Percentiles rank a stretch among this genome's conserved stretches.
Conservation (phyloP, 192 early-diverging fungal genomes). For the Umbelopsis sp. region DNA sequence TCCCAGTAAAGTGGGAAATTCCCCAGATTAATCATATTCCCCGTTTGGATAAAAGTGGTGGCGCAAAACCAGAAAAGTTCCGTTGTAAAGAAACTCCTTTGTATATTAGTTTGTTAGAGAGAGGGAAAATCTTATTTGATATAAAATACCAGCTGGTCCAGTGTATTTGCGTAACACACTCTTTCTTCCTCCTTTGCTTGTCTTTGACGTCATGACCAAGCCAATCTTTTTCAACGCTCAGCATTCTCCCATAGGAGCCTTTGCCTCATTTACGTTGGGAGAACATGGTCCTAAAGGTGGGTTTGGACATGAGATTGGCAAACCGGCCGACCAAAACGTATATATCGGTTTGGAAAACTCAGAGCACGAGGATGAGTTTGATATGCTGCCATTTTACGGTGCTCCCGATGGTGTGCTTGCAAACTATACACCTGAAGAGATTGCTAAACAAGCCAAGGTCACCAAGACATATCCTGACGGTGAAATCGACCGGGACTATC, state of each 20-base stretch:
- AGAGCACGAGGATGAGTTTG: not conserved
- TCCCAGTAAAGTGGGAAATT: no score
- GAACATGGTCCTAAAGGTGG: conserved; percentile 22
- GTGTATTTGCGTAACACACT: not conserved
- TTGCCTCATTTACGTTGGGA: conserved; percentile 29
- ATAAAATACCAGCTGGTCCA: not conserved
- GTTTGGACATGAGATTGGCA: conserved; percentile 23
- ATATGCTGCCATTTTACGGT: conserved; percentile 27
- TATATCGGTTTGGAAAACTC: conserved; percentile 25
- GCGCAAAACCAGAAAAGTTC: not conserved
- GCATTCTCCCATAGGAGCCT: conserved; percentile 30
- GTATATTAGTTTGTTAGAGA: not conserved
- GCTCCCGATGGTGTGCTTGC: conserved; percentile 15
- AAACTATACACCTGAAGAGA: conserved; percentile 18
- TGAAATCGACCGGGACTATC: conserved; percentile 25
- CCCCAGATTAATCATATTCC: conserved; percentile 1
- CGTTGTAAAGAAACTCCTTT: not conserved
- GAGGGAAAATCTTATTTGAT: not conserved
- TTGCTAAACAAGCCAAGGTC: not conserved
- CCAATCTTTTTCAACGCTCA: conserved; percentile 32
- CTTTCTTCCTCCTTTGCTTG: not conserved
- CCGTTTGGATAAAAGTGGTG: not conserved
- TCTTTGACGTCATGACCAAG: not conserved
- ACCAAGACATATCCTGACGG: not conserved
- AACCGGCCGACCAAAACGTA: conserved; percentile 28